phyloP scores from a whole-genome alignment of 1,139 yeast species.

The Nadsonia commutata region DNA sequence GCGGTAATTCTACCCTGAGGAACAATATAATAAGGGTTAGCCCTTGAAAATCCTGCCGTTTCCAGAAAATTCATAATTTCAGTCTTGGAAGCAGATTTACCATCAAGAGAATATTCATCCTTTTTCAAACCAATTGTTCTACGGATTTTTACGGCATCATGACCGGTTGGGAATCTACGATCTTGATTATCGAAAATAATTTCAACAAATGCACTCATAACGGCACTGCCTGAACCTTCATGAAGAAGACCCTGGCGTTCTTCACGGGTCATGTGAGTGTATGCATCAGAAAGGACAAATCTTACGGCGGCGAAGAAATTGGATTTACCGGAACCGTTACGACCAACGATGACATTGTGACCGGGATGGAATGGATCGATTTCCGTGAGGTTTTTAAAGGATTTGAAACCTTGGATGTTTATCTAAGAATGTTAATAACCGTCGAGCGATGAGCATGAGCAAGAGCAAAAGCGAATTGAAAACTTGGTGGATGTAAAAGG shows the following conservation, averaged over 20 bases:
- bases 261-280: constrained; percentile 74
- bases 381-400: constrained; percentile 73
- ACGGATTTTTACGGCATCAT: constrained; percentile 56
- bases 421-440: constrained; percentile 33
- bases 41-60: constrained; percentile 82
- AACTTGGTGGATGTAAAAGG: too few relatives aligned
- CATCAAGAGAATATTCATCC: constrained; percentile 71
- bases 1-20: constrained; percentile 84
- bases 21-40: constrained; percentile 89
- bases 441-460: too few relatives aligned
- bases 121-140: constrained; percentile 87
- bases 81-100: constrained; percentile 60
- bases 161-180: constrained; percentile 55
- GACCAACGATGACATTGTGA: constrained; percentile 79
- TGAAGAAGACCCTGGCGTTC: constrained; percentile 82
- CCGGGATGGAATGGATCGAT: constrained; percentile 67
- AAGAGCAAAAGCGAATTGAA: too few relatives aligned
- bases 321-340: constrained; percentile 95
- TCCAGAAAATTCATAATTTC: constrained; percentile 77
- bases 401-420: constrained; percentile 83
- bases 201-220: constrained; percentile 88
- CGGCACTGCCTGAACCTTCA: constrained; percentile 62
- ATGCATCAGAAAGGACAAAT: constrained; percentile 84
- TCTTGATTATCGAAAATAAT: constrained; percentile 73
- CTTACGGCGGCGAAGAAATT: constrained; percentile 92